Evolutionary conservation across 352 stramenopile species (phyloP).

Genomic region (Phytophthora pluvialis): DNA sequence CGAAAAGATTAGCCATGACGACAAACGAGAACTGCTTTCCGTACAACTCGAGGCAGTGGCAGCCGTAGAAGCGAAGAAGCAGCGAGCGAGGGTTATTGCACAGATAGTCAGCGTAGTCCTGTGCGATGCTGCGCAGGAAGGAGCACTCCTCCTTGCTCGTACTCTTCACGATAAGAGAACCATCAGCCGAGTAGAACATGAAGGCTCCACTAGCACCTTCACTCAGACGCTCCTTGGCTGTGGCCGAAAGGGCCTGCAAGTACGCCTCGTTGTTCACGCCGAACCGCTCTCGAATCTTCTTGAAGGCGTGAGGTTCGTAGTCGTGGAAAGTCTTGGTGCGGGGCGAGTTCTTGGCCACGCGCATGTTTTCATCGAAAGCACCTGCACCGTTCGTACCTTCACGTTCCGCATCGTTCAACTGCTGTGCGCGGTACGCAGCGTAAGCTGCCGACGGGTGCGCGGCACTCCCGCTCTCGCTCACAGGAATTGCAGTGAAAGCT

Average conservation of each 20-base stretch:
- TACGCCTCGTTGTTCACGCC: conserved; percentile 88
- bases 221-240: conserved; percentile 87
- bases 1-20: conserved; percentile 93
- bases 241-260: conserved; percentile 81
- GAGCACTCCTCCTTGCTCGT: conserved; percentile 88
- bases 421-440: conserved; percentile 60
- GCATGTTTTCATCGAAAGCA: conserved; percentile 78
- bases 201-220: conserved; percentile 91
- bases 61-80: conserved; percentile 91
- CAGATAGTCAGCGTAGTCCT: conserved; percentile 89
- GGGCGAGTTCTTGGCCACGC: conserved; percentile 72
- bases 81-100: conserved; percentile 85
- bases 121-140: conserved; percentile 87
- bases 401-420: conserved; percentile 47
- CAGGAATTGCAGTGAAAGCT: conserved; percentile 40
- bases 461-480: conserved; percentile 33
- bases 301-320: conserved; percentile 89
- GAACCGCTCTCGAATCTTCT: conserved; percentile 88
- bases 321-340: conserved; percentile 90
- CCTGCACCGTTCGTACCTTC: conserved; percentile 35
- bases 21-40: conserved; percentile 93
- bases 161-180: conserved; percentile 92
- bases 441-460: conserved; percentile 43
- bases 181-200: conserved; percentile 93
- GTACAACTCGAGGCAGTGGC: conserved; percentile 91